Evolutionary conservation across 768 basidiomycete species (phyloP).

Genomic region (Tylopilus sp.): DNA sequence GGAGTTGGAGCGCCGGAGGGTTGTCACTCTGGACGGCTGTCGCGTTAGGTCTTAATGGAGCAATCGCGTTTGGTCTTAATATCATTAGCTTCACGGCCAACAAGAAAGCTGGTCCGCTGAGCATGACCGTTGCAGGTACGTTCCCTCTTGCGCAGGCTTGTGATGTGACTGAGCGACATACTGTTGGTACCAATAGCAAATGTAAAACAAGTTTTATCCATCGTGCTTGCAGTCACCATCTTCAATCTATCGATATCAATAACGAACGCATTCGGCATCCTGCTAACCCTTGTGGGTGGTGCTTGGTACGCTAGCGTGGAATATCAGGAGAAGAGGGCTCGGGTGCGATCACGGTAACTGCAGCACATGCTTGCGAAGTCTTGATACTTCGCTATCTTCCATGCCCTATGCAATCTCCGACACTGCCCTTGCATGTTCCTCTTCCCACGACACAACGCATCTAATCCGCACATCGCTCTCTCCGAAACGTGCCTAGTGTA

Average conservation of each 20-base stretch:
- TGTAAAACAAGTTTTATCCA: conserved; percentile 91
- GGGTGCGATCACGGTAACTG: conserved; percentile 19
- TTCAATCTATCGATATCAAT: conserved; percentile 81
- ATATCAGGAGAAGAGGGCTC: conserved; percentile 43
- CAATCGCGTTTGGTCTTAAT: conserved; percentile 89
- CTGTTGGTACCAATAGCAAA: conserved; percentile 53
- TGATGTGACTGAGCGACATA: neutral
- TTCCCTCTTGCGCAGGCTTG: conserved; percentile 14
- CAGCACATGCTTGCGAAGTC: neutral
- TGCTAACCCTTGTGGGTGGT: conserved; percentile 82
- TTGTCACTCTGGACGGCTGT: conserved; percentile 39
- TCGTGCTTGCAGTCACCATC: conserved; percentile 76
- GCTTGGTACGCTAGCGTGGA: conserved; percentile 76
- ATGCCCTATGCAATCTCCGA: neutral
- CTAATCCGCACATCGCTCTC: neutral
- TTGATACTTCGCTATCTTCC: neutral
- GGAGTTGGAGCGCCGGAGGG: conserved; percentile 42
- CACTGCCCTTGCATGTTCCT: neutral
- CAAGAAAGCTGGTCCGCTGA: conserved; percentile 81
- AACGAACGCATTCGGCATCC: conserved; percentile 79
- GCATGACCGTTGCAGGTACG: conserved; percentile 87
- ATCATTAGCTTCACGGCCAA: conserved; percentile 97
- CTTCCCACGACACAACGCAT: neutral
- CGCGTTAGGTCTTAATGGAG: conserved; percentile 72
- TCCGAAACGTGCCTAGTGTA: neutral